Evolutionary conservation across 371 early-diverging fungal genomes (phyloP).

Genomic region (Thermomucor indicae-seudaticae): DNA sequence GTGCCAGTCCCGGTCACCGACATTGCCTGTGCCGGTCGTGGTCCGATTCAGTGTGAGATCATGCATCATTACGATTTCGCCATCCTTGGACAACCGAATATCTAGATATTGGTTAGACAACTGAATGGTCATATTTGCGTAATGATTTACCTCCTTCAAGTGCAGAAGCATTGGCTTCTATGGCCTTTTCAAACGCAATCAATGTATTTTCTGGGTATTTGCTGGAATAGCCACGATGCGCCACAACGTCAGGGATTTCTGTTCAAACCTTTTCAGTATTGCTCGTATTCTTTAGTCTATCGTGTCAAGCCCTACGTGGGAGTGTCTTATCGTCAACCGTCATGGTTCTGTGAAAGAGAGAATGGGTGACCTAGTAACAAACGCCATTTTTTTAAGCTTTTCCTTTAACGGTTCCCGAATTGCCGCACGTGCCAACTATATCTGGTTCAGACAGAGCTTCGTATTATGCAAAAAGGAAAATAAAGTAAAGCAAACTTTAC

Average conservation of each 20-base stretch:
- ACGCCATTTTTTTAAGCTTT: no score
- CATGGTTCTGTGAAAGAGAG: no score
- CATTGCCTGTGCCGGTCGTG: conserved; percentile 51
- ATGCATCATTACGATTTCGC: conserved; percentile 63
- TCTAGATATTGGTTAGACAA: conserved; percentile 21
- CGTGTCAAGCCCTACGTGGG: no score
- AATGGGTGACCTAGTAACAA: no score
- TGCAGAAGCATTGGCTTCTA: conserved; percentile 54
- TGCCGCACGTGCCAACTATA: no score
- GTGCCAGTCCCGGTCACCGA: conserved; percentile 47
- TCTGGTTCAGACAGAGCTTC: no score
- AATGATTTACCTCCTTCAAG: conserved; percentile 55
- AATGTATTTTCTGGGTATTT: conserved; percentile 65
- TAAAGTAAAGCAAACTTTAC: no score
- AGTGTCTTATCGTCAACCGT: no score
- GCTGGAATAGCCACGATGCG: conserved; percentile 55
- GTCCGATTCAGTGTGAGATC: conserved; percentile 55
- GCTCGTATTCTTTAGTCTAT: no score
- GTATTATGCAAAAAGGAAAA: no score
- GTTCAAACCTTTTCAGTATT: no score
- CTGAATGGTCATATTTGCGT: neutral
- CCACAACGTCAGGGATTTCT: conserved; percentile 34
- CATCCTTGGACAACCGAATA: conserved; percentile 58
- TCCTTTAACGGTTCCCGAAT: no score
- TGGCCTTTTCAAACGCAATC: conserved; percentile 49